Conservation (phyloP, 2,329 filamentous ascomycete genomes). For the Xylariaceae sp. region DNA sequence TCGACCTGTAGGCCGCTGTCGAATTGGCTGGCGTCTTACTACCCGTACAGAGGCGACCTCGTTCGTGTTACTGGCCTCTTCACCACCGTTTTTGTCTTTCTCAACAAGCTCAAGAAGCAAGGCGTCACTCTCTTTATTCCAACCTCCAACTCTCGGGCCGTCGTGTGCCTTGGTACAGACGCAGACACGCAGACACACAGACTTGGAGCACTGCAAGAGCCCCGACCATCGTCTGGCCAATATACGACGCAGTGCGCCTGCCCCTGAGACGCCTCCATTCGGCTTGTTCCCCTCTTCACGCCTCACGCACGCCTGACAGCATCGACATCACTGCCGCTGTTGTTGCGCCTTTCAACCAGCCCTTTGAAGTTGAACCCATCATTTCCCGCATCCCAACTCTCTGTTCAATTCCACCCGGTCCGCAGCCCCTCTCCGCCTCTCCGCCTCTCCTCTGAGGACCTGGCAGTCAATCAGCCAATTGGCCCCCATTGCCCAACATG, state of each 20-base stretch:
- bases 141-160: too few relatives aligned
- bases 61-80: constrained; percentile 10
- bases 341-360: too few relatives aligned
- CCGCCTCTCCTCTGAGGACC: constrained; percentile 1
- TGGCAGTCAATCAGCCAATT: constrained; percentile 2
- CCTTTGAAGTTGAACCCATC: too few relatives aligned
- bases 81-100: constrained; percentile 24
- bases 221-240: constrained; percentile 5
- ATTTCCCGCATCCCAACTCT: too few relatives aligned
- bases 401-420: constrained; percentile 12
- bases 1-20: background rate
- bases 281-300: background rate
- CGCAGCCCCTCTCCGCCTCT: constrained; percentile 6
- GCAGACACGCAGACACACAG: too few relatives aligned
- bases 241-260: constrained; percentile 7
- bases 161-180: too few relatives aligned
- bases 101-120: constrained; percentile 17
- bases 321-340: constrained; percentile 5
- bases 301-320: constrained; percentile 4
- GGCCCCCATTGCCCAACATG: constrained; percentile 19
- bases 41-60: constrained; percentile 5
- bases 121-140: too few relatives aligned
- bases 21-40: constrained; percentile 4
- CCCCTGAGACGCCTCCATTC: background rate
- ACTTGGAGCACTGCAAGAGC: too few relatives aligned